Conservation (phyloP, 768 basidiomycete genomes). For the Agaricus subrufescens region DNA sequence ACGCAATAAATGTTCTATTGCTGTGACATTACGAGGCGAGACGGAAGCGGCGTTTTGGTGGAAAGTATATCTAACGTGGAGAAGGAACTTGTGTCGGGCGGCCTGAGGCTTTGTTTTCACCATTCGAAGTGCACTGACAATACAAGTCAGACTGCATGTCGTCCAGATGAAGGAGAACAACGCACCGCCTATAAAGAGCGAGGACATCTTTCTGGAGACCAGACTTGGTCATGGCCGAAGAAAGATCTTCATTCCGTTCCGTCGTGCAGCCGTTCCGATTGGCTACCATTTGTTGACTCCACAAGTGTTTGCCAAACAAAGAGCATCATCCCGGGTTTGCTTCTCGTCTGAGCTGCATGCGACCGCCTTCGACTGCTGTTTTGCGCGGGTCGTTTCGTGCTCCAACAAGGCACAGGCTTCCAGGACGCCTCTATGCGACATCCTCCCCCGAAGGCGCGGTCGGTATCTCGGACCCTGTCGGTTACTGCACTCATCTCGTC, state of each 20-base stretch:
- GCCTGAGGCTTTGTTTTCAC: constrained; percentile 58
- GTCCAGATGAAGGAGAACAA: neutral
- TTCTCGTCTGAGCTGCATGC: neutral
- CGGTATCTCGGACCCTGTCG: constrained; percentile 37
- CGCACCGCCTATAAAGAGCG: constrained; percentile 38
- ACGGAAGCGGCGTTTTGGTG: constrained; percentile 55
- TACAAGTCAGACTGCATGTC: neutral
- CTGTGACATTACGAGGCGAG: constrained; percentile 60
- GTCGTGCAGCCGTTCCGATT: neutral
- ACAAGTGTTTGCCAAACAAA: neutral
- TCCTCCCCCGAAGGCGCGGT: neutral
- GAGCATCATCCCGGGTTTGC: neutral
- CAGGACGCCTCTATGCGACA: neutral
- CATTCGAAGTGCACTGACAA: constrained; percentile 68
- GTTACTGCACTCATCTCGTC: constrained; percentile 70
- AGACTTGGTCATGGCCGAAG: constrained; percentile 21
- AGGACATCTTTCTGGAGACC: constrained; percentile 53
- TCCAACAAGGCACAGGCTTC: neutral
- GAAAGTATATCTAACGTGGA: constrained; percentile 69
- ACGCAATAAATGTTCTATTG: constrained; percentile 74
- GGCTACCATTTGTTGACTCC: neutral
- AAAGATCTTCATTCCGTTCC: neutral
- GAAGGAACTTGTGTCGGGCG: constrained; percentile 59
- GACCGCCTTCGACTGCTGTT: neutral
- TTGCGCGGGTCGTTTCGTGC: neutral